Evolutionary conservation across 805 yeast genomes (phyloP).

Genomic region (Candida vartiovaarae): DNA sequence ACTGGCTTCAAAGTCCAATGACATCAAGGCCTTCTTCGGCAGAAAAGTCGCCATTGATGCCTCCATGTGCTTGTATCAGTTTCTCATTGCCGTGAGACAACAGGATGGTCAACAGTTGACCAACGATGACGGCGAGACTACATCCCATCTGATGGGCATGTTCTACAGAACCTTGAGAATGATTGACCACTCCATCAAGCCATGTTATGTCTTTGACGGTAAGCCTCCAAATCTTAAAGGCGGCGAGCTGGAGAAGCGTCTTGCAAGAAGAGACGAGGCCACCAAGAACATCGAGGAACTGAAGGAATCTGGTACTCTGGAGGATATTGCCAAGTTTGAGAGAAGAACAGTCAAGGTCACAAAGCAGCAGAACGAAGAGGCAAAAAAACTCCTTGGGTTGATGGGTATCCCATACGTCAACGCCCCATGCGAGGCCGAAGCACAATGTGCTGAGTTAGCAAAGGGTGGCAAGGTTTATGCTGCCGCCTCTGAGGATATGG

Average conservation of each 20-base stretch:
- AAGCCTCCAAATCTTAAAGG: conserved; percentile 93
- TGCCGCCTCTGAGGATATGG: conserved; percentile 99
- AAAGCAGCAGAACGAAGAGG: conserved; percentile 88
- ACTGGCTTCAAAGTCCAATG: conserved; percentile 63
- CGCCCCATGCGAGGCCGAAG: conserved; percentile 98
- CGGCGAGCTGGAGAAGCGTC: conserved; percentile 85
- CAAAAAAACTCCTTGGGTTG: conserved; percentile 64
- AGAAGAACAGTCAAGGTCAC: conserved; percentile 87
- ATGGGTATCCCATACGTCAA: conserved; percentile 95
- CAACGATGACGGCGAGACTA: conserved; percentile 85
- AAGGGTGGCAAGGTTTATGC: conserved; percentile 88
- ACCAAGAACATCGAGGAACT: conserved; percentile 64
- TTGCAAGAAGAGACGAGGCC: conserved; percentile 77
- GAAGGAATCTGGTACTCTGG: conserved; percentile 73
- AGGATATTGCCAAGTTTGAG: conserved; percentile 69
- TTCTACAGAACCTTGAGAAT: conserved; percentile 88
- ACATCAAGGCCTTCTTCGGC: conserved; percentile 82
- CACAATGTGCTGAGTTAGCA: conserved; percentile 94
- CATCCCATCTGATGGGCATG: conserved; percentile 93
- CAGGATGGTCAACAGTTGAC: conserved; percentile 93
- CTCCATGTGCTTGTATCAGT: conserved; percentile 95
- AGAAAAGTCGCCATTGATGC: conserved; percentile 96
- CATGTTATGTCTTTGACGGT: conserved; percentile 96
- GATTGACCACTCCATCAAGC: conserved; percentile 91
- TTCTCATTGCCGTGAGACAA: conserved; percentile 92